A percentile compares a stretch with the other conserved stretches of the same genome.
These are phyloP conservation scores for Linnemannia zychae DNA, from an alignment of 192 early-diverging fungal genomes.

Conservation along the genomic window DNA sequence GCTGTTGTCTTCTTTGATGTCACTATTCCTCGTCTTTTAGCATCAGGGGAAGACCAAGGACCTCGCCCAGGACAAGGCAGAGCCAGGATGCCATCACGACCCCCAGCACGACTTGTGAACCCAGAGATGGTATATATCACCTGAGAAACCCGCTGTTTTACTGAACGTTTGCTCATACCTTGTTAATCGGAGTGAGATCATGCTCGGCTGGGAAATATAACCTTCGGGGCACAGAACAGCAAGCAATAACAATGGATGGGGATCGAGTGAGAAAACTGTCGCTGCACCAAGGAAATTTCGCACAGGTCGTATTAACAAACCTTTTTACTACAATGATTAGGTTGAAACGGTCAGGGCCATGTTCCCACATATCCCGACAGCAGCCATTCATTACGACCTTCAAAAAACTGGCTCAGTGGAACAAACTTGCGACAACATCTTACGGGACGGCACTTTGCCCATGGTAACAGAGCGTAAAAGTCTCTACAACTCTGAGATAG, in stretches of 20 bases:
- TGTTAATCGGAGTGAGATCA: background rate
- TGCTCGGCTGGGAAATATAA: background rate
- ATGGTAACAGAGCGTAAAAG: conserved; percentile 57
- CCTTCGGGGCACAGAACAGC: background rate
- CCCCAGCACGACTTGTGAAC: conserved; percentile 42
- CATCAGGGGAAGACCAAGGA: conserved; percentile 38
- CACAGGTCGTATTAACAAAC: background rate
- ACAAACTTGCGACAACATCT: conserved; percentile 84
- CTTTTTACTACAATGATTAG: conserved; percentile 23
- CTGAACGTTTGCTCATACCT: background rate
- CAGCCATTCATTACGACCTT: conserved; percentile 81
- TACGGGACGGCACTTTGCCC: conserved; percentile 70
- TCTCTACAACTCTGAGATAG: background rate
- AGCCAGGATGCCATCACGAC: conserved; percentile 40
- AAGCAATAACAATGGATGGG: background rate
- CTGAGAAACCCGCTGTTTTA: background rate
- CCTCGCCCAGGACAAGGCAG: conserved; percentile 49
- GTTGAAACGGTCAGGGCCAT: conserved; percentile 81
- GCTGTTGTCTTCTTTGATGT: background rate
- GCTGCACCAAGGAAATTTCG: background rate
- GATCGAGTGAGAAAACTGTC: background rate
- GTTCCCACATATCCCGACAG: conserved; percentile 86
- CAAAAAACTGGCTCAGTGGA: conserved; percentile 87
- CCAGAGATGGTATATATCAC: conserved; percentile 47
- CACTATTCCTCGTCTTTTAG: conserved; percentile 6